phyloP scores from a whole-genome alignment of 140 eudicot species.

The Erigeron philadelphicus region DNA sequence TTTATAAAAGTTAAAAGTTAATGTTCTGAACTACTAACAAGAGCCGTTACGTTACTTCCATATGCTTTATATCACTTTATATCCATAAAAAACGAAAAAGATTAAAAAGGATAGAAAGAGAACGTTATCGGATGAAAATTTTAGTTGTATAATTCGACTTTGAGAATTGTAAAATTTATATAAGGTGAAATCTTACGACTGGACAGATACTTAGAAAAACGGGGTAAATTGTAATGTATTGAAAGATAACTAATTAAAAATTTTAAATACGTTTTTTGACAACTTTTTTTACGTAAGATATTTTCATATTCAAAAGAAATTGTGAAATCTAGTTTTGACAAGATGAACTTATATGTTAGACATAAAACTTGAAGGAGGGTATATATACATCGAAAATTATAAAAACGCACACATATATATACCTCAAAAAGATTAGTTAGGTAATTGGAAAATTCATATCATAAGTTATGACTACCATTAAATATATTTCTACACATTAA shows the following conservation, averaged over 20 bases:
- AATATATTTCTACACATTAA: neutral
- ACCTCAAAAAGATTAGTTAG: constrained; percentile 3
- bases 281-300: too few relatives aligned
- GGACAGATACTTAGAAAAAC: too few relatives aligned
- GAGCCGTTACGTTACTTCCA: constrained; percentile 20
- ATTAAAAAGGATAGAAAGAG: too few relatives aligned
- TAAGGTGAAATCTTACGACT: too few relatives aligned
- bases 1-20: too few relatives aligned
- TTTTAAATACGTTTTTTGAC: too few relatives aligned
- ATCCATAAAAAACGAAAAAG: neutral
- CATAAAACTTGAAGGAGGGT: neutral
- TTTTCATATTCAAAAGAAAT: too few relatives aligned
- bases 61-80: constrained; percentile 19
- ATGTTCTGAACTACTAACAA: neutral
- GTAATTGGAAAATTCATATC: neutral
- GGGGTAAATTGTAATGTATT: too few relatives aligned
- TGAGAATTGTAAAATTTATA: neutral
- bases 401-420: neutral
- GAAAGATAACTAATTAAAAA: too few relatives aligned
- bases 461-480: neutral
- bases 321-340: too few relatives aligned
- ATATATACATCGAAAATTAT: neutral
- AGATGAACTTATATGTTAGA: neutral
- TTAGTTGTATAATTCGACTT: neutral
- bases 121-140: neutral